A percentile compares a stretch with the other conserved stretches of the same genome.
Evolutionary conservation across 2,329 filamentous ascomycete species (phyloP).

Genomic region (Neofusicoccum laricinum): DNA sequence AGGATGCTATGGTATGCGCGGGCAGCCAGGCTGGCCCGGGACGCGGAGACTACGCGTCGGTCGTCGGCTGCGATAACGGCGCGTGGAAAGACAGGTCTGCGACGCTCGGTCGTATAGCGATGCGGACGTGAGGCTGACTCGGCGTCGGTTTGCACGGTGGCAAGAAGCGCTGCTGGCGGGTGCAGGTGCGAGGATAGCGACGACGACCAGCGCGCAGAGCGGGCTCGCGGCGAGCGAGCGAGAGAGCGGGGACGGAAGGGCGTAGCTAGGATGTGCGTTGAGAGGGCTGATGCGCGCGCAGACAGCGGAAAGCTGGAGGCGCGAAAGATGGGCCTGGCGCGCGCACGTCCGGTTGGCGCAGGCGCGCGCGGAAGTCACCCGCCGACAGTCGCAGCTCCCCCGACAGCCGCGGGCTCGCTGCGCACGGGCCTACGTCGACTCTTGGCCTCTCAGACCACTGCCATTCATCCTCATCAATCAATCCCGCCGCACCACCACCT

Average conservation of each 20-base stretch:
- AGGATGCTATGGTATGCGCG: background rate
- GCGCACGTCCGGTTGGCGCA: background rate
- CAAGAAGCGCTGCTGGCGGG: background rate
- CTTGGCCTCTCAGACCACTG: conserved; percentile 1
- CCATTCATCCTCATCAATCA: background rate
- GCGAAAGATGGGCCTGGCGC: background rate
- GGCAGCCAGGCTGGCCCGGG: background rate
- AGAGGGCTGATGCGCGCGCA: background rate
- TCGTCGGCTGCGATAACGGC: background rate
- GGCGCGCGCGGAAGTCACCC: too few relatives aligned
- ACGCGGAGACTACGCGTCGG: background rate
- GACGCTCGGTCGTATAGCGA: background rate
- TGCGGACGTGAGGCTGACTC: background rate
- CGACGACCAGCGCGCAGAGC: background rate
- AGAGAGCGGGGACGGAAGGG: background rate
- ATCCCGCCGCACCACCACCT: background rate
- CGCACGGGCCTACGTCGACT: too few relatives aligned
- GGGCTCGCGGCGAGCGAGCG: background rate
- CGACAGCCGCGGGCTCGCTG: too few relatives aligned
- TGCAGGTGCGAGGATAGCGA: background rate
- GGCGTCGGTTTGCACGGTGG: background rate
- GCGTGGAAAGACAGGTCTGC: background rate
- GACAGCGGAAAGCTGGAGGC: background rate
- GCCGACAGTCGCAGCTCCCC: too few relatives aligned
- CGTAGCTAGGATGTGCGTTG: background rate